A percentile compares a stretch with the other conserved stretches of the same genome.
phyloP scores from a whole-genome alignment of 768 basidiomycete genomes.

The Botryobasidium botryosum region DNA sequence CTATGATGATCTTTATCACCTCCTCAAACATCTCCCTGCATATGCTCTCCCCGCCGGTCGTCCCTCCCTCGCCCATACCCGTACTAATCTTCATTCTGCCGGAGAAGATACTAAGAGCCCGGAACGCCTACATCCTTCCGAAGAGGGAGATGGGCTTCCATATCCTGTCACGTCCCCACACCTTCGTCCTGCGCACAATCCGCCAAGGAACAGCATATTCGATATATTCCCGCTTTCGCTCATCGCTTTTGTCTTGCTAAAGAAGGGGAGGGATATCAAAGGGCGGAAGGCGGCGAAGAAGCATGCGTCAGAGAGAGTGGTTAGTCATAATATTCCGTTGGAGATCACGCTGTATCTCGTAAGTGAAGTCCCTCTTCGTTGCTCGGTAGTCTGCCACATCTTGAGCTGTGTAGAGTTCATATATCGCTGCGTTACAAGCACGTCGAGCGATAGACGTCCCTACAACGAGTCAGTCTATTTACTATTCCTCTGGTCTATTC shows the following conservation, averaged over 20 bases:
- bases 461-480: slow-evolving; percentile 36
- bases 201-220: slow-evolving; percentile 41
- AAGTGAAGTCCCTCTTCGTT: neutral
- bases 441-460: slow-evolving; percentile 40
- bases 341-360: slow-evolving; percentile 43
- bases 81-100: neutral
- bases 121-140: too few species aligned
- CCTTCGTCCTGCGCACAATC: slow-evolving; percentile 36
- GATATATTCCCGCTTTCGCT: slow-evolving; percentile 59
- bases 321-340: slow-evolving; percentile 45
- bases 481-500: too few species aligned
- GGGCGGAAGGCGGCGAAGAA: slow-evolving; percentile 45
- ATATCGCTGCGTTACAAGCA: slow-evolving; percentile 41
- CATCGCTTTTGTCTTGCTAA: slow-evolving; percentile 29
- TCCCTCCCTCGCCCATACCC: neutral
- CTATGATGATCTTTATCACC: slow-evolving; percentile 29
- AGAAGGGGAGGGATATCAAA: slow-evolving; percentile 32
- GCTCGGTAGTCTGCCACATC: neutral
- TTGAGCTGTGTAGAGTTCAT: slow-evolving; percentile 35
- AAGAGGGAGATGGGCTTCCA: slow-evolving; percentile 13
- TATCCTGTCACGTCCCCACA: too few species aligned
- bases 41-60: slow-evolving; percentile 13
- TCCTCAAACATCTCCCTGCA: slow-evolving; percentile 55
- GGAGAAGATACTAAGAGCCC: slow-evolving; percentile 5
- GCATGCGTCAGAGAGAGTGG: slow-evolving; percentile 31